Evolutionary conservation across 768 basidiomycete genomes (phyloP).

Genomic region (Suillus tomentosus): DNA sequence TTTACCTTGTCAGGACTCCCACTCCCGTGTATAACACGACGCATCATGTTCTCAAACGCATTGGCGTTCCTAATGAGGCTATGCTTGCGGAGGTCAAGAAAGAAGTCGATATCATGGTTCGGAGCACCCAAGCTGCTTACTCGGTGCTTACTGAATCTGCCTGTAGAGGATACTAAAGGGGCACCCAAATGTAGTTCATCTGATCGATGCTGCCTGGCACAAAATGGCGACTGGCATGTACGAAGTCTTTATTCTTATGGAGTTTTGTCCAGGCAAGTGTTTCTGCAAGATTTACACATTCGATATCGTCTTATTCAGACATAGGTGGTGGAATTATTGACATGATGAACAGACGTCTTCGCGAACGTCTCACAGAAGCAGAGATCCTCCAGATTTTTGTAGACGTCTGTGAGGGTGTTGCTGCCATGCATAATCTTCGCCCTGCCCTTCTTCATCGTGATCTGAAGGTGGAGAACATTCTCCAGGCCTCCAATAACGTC

Average conservation of each 20-base stretch:
- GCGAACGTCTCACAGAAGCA: slow-evolving; percentile 91
- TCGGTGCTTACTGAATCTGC: slow-evolving; percentile 31
- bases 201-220: slow-evolving; percentile 94
- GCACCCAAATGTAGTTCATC: slow-evolving; percentile 93
- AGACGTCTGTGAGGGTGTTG: slow-evolving; percentile 96
- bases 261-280: slow-evolving; percentile 81
- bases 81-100: slow-evolving; percentile 94
- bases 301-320: slow-evolving; percentile 13
- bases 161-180: slow-evolving; percentile 84
- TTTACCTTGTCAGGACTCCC: slow-evolving; percentile 90
- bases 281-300: slow-evolving; percentile 1
- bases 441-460: slow-evolving; percentile 94
- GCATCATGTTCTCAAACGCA: slow-evolving; percentile 95
- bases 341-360: slow-evolving; percentile 97
- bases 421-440: slow-evolving; percentile 91
- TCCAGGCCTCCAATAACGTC: slow-evolving; percentile 78
- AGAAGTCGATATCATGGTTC: slow-evolving; percentile 98
- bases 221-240: slow-evolving; percentile 80
- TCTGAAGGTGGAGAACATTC: slow-evolving; percentile 98
- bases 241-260: slow-evolving; percentile 99
- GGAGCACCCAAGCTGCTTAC: slow-evolving; percentile 23
- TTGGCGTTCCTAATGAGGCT: slow-evolving; percentile 86
- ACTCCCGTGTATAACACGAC: slow-evolving; percentile 88
- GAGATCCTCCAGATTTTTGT: slow-evolving; percentile 98
- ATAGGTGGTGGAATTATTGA: slow-evolving; percentile 97